A percentile compares a stretch with the other conserved stretches of the same genome.
These are phyloP conservation scores for Berkeleyomyces basicola DNA, from an alignment of 2,329 filamentous ascomycete species.

Conservation along the genomic window DNA sequence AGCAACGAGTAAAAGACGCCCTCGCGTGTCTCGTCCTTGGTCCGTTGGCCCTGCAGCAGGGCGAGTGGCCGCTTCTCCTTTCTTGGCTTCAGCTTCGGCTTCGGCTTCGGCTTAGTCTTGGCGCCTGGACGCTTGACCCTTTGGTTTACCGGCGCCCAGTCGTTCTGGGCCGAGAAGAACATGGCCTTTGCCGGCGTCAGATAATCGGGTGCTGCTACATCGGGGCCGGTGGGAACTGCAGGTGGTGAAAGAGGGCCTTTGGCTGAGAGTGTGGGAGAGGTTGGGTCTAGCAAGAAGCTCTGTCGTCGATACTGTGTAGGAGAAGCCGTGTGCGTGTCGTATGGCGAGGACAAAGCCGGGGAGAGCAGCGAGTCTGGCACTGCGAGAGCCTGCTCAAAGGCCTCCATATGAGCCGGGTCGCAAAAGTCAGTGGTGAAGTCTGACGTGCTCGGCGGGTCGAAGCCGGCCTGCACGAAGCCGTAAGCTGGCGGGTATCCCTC, in stretches of 20 bases:
- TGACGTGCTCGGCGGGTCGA: constrained; percentile 55
- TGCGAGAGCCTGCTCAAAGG: constrained; percentile 68
- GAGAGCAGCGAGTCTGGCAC: constrained; percentile 59
- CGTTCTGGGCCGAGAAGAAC: constrained; percentile 81
- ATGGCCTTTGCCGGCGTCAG: constrained; percentile 22
- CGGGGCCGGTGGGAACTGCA: constrained; percentile 19
- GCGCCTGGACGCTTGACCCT: constrained; percentile 34
- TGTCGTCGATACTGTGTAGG: constrained; percentile 18
- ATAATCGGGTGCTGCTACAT: constrained; percentile 16
- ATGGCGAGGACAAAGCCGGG: constrained; percentile 33
- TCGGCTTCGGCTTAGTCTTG: constrained; percentile 13
- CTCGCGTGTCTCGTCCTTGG: constrained; percentile 84
- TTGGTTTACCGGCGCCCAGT: constrained; percentile 83
- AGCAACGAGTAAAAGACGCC: constrained; percentile 77
- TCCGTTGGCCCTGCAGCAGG: constrained; percentile 35
- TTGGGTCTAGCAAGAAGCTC: not conserved
- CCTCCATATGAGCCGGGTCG: constrained; percentile 50
- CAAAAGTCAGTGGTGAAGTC: constrained; percentile 69
- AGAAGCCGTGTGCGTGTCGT: constrained; percentile 18
- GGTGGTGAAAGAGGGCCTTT: constrained; percentile 22
- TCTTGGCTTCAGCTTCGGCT: constrained; percentile 15
- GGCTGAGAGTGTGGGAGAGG: constrained; percentile 11
- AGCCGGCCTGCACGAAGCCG: constrained; percentile 45
- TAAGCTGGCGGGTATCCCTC: constrained; percentile 22
- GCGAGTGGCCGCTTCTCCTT: constrained; percentile 19